Conservation (phyloP, 2,329 filamentous ascomycete species). For the Paramyrothecium roridum region DNA sequence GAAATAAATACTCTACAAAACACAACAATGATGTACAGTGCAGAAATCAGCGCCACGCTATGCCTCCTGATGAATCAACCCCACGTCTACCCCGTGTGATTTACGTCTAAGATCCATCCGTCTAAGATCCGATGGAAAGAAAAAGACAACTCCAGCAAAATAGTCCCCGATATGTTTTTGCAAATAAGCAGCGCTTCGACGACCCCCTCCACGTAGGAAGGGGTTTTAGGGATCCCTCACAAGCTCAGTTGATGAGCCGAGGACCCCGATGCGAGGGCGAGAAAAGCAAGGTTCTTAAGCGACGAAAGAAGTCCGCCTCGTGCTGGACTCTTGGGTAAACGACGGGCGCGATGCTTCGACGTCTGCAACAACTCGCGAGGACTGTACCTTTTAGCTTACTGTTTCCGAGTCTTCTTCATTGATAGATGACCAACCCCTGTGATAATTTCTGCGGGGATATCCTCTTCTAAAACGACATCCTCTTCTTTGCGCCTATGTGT, state of each 20-base stretch:
- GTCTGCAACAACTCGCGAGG: background rate
- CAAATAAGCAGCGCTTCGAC: no score
- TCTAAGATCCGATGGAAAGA: no score
- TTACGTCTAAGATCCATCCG: slow-evolving; percentile 7
- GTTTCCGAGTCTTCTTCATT: slow-evolving; percentile 35
- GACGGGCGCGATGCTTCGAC: background rate
- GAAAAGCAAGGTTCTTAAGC: background rate
- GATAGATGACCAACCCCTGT: slow-evolving; percentile 55
- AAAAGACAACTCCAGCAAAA: no score
- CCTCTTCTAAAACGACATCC: slow-evolving; percentile 30
- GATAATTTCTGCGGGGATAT: slow-evolving; percentile 54
- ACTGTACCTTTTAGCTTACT: slow-evolving; percentile 21
- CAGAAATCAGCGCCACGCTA: background rate
- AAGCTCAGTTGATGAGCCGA: no score
- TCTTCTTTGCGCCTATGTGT: background rate
- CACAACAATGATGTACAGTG: background rate
- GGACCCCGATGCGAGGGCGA: no score
- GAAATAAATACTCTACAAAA: background rate
- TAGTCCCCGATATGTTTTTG: no score
- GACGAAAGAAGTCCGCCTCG: background rate
- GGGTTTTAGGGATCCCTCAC: no score
- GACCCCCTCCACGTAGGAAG: no score
- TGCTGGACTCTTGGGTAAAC: background rate
- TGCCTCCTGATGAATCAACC: background rate
- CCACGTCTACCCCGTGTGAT: background rate